phyloP scores from a whole-genome alignment of 257 asterid species.

The Orobanche coerulescens region DNA sequence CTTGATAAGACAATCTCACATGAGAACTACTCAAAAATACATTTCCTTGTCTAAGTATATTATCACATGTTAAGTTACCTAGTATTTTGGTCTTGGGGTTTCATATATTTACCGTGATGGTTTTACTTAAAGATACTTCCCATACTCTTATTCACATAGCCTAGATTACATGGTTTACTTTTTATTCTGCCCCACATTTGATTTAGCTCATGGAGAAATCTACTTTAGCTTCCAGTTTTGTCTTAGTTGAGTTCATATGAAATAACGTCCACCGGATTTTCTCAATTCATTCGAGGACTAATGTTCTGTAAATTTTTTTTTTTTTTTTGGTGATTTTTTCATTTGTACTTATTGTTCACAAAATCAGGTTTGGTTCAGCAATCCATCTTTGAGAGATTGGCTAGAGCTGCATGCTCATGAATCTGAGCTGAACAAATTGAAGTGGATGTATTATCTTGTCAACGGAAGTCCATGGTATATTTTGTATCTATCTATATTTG shows the following conservation, averaged over 20 bases:
- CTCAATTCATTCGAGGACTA: not conserved
- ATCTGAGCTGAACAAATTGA: conserved; percentile 59
- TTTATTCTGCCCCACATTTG: not conserved
- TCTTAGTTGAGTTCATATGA: not conserved
- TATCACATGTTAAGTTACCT: not conserved
- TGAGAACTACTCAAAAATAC: not conserved
- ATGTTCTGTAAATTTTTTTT: not conserved
- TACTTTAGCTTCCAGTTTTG: not conserved
- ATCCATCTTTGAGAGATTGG: conserved; percentile 88
- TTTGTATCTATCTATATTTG: too few relatives aligned
- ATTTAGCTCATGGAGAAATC: not conserved
- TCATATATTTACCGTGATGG: not conserved
- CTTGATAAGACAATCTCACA: too few relatives aligned
- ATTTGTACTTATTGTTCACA: conserved; percentile 16
- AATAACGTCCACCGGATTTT: not conserved
- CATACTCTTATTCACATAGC: not conserved
- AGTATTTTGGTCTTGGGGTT: too few relatives aligned
- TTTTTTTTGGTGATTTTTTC: too few relatives aligned
- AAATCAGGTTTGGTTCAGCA: conserved; percentile 83
- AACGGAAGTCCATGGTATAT: conserved; percentile 90
- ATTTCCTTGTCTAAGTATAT: not conserved
- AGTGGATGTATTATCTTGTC: conserved; percentile 75
- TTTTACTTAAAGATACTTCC: not conserved
- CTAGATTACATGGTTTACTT: not conserved
- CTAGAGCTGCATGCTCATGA: conserved; percentile 56